Percentiles rank a stretch among this genome's conserved stretches.
phyloP scores from a whole-genome alignment of 176 grass and related monocot species.

The Triticum monococcum region DNA sequence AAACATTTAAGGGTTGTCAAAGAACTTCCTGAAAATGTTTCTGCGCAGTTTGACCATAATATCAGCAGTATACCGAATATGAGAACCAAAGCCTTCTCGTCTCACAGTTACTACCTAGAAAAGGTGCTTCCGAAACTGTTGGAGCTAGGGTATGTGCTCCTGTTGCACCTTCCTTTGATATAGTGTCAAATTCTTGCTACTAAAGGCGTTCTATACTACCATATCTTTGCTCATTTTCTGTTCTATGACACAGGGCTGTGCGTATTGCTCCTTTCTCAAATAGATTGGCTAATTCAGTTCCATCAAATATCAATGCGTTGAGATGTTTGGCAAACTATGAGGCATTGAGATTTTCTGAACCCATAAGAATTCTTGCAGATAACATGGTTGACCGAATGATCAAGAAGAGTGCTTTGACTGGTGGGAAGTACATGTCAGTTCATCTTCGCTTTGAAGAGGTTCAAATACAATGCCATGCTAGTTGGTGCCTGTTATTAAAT shows the following conservation, averaged over 20 bases:
- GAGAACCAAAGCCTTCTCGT: slow-evolving; percentile 90
- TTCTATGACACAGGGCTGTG: slow-evolving; percentile 62
- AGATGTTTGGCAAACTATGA: slow-evolving; percentile 92
- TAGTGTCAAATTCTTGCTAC: background rate
- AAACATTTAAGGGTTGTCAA: slow-evolving; percentile 77
- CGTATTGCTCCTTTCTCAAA: slow-evolving; percentile 97
- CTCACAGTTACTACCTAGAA: slow-evolving; percentile 68
- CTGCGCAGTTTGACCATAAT: slow-evolving; percentile 64
- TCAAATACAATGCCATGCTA: background rate
- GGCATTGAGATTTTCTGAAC: slow-evolving; percentile 81
- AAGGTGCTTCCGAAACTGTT: slow-evolving; percentile 81
- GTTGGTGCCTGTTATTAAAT: background rate
- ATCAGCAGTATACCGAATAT: slow-evolving; percentile 88
- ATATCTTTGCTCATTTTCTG: slow-evolving; percentile 18
- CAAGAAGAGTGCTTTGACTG: slow-evolving; percentile 60
- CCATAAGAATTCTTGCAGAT: slow-evolving; percentile 75
- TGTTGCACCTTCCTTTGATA: slow-evolving; percentile 13
- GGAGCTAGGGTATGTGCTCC: slow-evolving; percentile 65
- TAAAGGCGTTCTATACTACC: background rate
- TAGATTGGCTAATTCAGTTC: slow-evolving; percentile 76
- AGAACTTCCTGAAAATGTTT: slow-evolving; percentile 66
- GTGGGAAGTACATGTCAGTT: slow-evolving; percentile 81
- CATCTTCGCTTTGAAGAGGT: slow-evolving; percentile 99
- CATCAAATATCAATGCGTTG: slow-evolving; percentile 58
- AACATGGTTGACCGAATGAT: slow-evolving; percentile 83